Base-by-base conservation (phyloP, 768 basidiomycete genomes). In the Tricholoma matsutake region DNA sequence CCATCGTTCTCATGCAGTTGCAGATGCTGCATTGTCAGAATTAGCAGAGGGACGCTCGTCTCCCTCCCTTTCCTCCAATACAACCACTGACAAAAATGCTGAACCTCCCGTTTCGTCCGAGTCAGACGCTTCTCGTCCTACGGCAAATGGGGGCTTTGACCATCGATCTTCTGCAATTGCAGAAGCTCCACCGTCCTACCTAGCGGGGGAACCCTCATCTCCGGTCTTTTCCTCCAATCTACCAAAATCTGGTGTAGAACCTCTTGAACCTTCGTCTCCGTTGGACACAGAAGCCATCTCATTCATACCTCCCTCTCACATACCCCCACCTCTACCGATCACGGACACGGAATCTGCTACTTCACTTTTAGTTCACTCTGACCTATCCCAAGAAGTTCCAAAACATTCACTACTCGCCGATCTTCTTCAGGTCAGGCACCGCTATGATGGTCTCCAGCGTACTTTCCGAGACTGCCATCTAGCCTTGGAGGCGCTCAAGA, bases 391-490 rank as follows among this genome's bases (percentile, higher is more conserved):
- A 49, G 61, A 65, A 51, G n/a, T 4, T 53, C 35, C 54, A 8
- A 61, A 53, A 8, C 76, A 75, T 57, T 73, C 73, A 2, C 76
- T 88, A 9, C 73, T 90, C 5, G 68, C 72, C 0, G 78, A 80
- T 10, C 78, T 91, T 0, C 67, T 63, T 0, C 65, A 69, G 18
- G 78, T 81, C 13, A 78, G 75, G 58, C 74, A 78, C 25, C 58
- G 58, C 20, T 59, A 59, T 28, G 58, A 59, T 39, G 69, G 76
- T 14, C 70, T 91, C 1, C 87, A 88, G 65, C 80, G 78, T 1
- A 77, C 83, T 0, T 88, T 91, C 71, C 81, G 85, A 2, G 87
- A 88, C 66, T 92, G 91, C 63, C 85, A 90, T 63, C 69, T 85
- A 9, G 82, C 87, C 2, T 77, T 93, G 32, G 83, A 86, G 63